Evolutionary conservation across 768 basidiomycete species (phyloP), one percentile per base, ranked within the genome.

Genomic region (Dendrothele bispora): DNA sequence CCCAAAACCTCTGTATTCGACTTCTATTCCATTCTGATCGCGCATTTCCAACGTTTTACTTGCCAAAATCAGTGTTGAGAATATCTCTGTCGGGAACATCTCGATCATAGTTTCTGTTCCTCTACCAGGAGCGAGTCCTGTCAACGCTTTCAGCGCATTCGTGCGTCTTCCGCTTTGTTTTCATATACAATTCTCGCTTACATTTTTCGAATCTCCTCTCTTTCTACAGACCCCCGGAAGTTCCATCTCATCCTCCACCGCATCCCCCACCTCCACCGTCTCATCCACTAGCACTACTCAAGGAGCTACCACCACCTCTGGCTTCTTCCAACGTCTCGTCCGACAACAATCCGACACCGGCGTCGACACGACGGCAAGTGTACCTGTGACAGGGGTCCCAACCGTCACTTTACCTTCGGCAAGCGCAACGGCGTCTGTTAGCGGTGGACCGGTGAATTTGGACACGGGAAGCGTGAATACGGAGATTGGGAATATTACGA

Each of bases 21-120:
- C n/a, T n/a, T n/a, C n/a, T n/a, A n/a, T n/a, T n/a, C n/a, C n/a
- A n/a, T n/a, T n/a, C n/a, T n/a, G n/a, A n/a, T n/a, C n/a, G 21
- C 24, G 17, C 34, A 5, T 22, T 18, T 35, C 11, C 21, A 4
- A 7, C 8, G 18, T 35, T 48, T 12, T 30, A 20, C 6, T 27
- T 41, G 25, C 25, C 14, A 17, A 17, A 17, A 43, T 30, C 27
- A 55, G 54, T n/a, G 52, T 55, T 22, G 54, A 55, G 37, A 50
- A 55, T 8, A 55, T 55, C 18, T 15, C n/a, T 1, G 52, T 55
- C 11, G 54, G 54, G 26, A 55, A 55, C 20, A 55, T 55, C 12
- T 46, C 51, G 3, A n/a, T 55, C 26, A 55, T 55, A 45, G 48
- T 55, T 32, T 52, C 54, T n/a, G 54, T 55, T 14, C 54, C 54